Evolutionary conservation across 139 green algal species (phyloP).

Genomic region (Chlorella sp.): DNA sequence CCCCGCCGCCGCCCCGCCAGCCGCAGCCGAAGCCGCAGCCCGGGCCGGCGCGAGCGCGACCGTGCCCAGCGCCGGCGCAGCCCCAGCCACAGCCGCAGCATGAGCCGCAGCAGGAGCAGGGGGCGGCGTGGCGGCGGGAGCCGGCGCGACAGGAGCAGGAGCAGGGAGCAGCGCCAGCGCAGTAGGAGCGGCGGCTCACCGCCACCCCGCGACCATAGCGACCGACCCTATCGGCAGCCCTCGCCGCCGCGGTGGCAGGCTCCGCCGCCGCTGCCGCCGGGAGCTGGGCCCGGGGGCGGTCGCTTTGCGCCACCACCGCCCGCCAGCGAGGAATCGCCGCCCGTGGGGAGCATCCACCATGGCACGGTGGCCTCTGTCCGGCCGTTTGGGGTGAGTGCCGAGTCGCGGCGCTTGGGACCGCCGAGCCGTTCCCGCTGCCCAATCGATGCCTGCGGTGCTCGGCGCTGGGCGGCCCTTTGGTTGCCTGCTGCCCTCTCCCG

Average conservation of each 20-base stretch:
- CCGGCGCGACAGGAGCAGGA: not conserved
- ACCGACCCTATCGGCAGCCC: not conserved
- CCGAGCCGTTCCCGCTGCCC: no score
- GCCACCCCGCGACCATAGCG: not conserved
- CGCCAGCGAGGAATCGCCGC: conserved; percentile 28
- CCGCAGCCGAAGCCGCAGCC: conserved; percentile 4
- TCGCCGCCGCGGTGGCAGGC: no score
- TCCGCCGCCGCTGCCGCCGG: not conserved
- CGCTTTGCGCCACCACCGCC: not conserved
- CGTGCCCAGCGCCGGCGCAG: not conserved
- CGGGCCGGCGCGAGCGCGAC: not conserved
- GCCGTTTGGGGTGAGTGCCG: no score
- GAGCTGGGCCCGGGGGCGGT: not conserved
- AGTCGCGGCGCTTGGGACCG: no score
- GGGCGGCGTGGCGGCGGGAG: not conserved
- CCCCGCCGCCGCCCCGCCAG: conserved; percentile 8
- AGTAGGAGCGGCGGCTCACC: not conserved
- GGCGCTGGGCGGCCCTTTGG: no score
- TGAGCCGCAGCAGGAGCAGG: not conserved
- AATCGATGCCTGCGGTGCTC: no score
- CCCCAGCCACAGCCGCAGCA: not conserved
- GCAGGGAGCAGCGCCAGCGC: not conserved
- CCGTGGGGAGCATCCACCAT: conserved; percentile 50
- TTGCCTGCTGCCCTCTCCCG: no score
- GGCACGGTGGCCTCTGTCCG: conserved; percentile 47